These are phyloP conservation scores for Chlamydomonas sp. DNA, from an alignment of 139 green algal species.

Conservation along the genomic window DNA sequence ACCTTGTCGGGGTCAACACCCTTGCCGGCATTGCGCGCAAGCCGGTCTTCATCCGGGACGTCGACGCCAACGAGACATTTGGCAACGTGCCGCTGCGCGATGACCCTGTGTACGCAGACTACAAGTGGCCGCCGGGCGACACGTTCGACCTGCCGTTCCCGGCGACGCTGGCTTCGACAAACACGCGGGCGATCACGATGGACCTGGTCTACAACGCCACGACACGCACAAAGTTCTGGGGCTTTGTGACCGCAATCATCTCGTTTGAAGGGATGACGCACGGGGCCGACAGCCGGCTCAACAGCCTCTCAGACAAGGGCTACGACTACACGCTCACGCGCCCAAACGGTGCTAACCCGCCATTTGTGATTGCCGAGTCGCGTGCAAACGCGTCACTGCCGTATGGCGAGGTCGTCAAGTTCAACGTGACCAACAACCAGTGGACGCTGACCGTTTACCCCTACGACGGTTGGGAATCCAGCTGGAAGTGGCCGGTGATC, in stretches of 20 bases:
- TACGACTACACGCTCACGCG: neutral
- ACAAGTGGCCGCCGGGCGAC: too few relatives aligned
- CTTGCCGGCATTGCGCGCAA: neutral
- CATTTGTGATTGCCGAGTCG: too few relatives aligned
- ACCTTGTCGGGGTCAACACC: neutral
- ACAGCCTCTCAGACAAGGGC: neutral
- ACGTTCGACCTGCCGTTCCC: too few relatives aligned
- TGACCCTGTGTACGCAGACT: too few relatives aligned
- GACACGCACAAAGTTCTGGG: conserved; percentile 1
- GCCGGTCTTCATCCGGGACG: neutral
- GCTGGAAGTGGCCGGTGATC: conserved; percentile 17
- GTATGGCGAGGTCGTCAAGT: neutral
- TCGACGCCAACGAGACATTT: conserved; percentile 7
- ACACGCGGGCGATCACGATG: neutral
- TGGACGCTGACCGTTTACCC: neutral
- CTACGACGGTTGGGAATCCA: conserved; percentile 2
- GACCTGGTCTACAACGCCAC: neutral
- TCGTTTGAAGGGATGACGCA: neutral
- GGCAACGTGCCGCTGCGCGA: too few relatives aligned
- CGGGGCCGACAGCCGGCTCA: neutral
- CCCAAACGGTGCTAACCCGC: too few relatives aligned
- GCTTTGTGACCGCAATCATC: neutral
- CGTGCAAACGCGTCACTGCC: neutral
- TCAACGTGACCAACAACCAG: neutral
- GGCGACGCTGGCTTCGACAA: too few relatives aligned